These are phyloP conservation scores for Aspergillus sojae DNA, from an alignment of 2,329 filamentous ascomycete genomes.

Conservation along the genomic window DNA sequence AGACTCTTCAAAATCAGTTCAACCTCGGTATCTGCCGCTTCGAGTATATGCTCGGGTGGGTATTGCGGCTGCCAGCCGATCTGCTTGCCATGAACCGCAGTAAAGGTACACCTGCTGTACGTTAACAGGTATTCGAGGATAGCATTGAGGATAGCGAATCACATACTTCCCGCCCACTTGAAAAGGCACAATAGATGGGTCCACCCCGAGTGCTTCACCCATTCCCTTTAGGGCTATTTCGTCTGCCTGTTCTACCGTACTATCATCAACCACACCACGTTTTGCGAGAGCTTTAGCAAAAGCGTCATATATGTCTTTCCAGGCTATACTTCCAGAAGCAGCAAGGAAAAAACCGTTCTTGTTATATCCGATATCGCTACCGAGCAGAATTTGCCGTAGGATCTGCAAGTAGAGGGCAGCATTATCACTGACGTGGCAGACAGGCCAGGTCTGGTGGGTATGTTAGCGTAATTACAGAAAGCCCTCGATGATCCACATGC, in stretches of 20 bases:
- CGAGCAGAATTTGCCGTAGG: constrained; percentile 48
- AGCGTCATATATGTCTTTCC: constrained; percentile 54
- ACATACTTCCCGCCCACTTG: constrained; percentile 50
- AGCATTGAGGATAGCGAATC: not conserved
- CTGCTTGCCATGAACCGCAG: constrained; percentile 42
- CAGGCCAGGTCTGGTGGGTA: constrained; percentile 52
- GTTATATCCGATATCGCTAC: constrained; percentile 41
- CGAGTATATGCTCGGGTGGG: constrained; percentile 49
- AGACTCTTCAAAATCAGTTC: constrained; percentile 41
- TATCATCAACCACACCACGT: constrained; percentile 43
- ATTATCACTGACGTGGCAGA: constrained; percentile 56
- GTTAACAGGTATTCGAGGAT: not conserved
- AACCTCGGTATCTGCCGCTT: constrained; percentile 51
- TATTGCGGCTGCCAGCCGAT: constrained; percentile 53
- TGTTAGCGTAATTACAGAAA: not conserved
- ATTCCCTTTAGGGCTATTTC: constrained; percentile 44
- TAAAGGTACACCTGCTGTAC: constrained; percentile 45
- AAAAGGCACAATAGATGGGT: constrained; percentile 41
- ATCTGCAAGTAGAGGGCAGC: constrained; percentile 51
- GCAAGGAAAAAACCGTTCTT: constrained; percentile 56
- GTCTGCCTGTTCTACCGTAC: constrained; percentile 40
- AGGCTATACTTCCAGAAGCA: constrained; percentile 51
- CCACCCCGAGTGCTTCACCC: constrained; percentile 41
- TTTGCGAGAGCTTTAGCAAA: constrained; percentile 48
- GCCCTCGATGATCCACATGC: not conserved